Conservation (phyloP, 2,329 filamentous ascomycete genomes). For the Tolypocladium cylindrosporum region DNA sequence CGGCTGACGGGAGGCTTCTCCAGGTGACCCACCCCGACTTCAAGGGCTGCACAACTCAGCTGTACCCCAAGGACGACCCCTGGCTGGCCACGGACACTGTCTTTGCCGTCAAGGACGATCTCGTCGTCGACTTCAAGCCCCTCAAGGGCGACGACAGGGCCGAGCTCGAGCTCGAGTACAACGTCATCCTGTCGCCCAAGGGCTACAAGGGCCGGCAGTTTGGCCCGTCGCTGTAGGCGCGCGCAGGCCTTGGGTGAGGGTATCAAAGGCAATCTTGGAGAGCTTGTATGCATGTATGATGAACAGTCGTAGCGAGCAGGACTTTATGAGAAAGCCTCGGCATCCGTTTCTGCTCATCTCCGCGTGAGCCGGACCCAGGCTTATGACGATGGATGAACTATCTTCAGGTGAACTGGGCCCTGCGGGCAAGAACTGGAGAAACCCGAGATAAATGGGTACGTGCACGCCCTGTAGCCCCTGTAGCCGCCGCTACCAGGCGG, state of each 20-base stretch:
- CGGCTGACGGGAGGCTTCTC: background rate
- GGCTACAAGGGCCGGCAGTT: slow-evolving; percentile 27
- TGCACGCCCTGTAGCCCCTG: background rate
- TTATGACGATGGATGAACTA: background rate
- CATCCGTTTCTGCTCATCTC: background rate
- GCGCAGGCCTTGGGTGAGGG: background rate
- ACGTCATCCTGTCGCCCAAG: slow-evolving; percentile 33
- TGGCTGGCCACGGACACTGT: slow-evolving; percentile 44
- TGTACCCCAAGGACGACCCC: slow-evolving; percentile 60
- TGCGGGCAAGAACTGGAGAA: background rate
- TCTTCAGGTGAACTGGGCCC: background rate
- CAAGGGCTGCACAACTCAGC: slow-evolving; percentile 64
- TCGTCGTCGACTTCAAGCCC: slow-evolving; percentile 40
- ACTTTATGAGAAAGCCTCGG: background rate
- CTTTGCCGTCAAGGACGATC: slow-evolving; percentile 43
- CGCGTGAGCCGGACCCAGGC: background rate
- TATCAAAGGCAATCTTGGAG: background rate
- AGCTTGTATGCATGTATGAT: background rate
- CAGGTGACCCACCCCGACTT: slow-evolving; percentile 51
- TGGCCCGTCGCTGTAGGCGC: background rate
- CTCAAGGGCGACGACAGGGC: slow-evolving; percentile 27
- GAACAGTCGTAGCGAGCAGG: background rate
- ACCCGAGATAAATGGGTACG: background rate
- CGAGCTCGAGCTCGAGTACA: slow-evolving; percentile 28
- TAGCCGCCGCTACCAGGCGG: background rate